Evolutionary conservation across 176 grass and related monocot species (phyloP).

Genomic region (Cocos nucifera): DNA sequence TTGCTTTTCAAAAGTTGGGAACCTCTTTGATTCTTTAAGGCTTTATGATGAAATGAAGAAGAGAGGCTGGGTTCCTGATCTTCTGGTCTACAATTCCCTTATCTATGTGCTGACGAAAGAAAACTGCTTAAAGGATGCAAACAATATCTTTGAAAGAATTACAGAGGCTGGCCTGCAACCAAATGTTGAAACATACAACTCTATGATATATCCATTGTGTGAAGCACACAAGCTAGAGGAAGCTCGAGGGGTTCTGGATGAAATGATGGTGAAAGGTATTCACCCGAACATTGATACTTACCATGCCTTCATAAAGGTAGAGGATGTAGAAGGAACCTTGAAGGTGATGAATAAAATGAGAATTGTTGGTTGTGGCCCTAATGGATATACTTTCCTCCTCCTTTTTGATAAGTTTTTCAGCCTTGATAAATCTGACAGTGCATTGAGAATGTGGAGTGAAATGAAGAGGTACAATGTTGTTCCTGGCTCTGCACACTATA

Average conservation of each 20-base stretch:
- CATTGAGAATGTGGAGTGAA: constrained; percentile 68
- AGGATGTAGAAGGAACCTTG: constrained; percentile 42
- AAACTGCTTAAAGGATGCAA: constrained; percentile 81
- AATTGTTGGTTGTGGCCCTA: constrained; percentile 47
- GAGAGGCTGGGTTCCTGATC: constrained; percentile 54
- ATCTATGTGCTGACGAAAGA: constrained; percentile 71
- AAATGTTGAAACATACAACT: constrained; percentile 70
- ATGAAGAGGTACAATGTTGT: constrained; percentile 58
- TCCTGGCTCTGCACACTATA: constrained; percentile 61
- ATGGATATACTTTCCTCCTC: constrained; percentile 51
- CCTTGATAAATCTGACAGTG: constrained; percentile 49
- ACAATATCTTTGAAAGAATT: constrained; percentile 74
- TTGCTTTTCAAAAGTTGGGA: constrained; percentile 83
- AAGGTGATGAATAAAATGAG: constrained; percentile 67
- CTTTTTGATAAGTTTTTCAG: constrained; percentile 67
- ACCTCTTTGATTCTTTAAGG: constrained; percentile 85
- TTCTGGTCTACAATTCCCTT: constrained; percentile 79
- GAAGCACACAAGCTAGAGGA: constrained; percentile 63
- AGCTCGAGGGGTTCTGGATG: constrained; percentile 49
- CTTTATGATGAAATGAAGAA: constrained; percentile 95
- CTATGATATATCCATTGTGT: constrained; percentile 69
- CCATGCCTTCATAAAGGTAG: constrained; percentile 58
- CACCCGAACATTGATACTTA: constrained; percentile 51
- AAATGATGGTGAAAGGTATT: constrained; percentile 55
- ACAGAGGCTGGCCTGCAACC: constrained; percentile 47